Percentiles rank a stretch among this genome's conserved stretches.
These are phyloP conservation scores for Cercophora samala DNA, from an alignment of 495 filamentous ascomycete species.

Conservation along the genomic window DNA sequence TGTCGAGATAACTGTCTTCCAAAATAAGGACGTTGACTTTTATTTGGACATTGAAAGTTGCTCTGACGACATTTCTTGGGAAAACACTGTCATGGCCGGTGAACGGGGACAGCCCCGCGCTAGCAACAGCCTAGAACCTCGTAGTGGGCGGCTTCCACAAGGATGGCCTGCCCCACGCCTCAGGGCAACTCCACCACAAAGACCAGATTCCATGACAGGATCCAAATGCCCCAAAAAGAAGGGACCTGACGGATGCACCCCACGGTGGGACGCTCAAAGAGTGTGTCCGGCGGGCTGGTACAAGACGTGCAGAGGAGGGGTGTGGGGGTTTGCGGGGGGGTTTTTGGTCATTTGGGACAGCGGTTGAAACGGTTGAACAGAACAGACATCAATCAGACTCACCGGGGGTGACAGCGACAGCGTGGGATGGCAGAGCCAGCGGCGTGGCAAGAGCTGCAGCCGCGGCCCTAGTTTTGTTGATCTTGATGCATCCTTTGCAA, in stretches of 20 bases:
- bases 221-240: slow-evolving; percentile 7
- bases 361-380: slow-evolving; percentile 12
- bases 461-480: slow-evolving; percentile 26
- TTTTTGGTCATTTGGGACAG: slow-evolving; percentile 10
- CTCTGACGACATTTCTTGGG: slow-evolving; percentile 21
- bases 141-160: slow-evolving; percentile 7
- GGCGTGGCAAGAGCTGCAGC: slow-evolving; percentile 10
- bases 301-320: background rate
- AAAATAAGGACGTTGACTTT: background rate
- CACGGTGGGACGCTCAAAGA: slow-evolving; percentile 16
- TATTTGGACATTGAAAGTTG: background rate
- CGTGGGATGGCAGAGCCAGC: slow-evolving; percentile 4
- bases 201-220: slow-evolving; percentile 8
- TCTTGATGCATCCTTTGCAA: slow-evolving; percentile 35
- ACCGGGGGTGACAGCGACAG: slow-evolving; percentile 20
- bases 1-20: background rate
- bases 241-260: slow-evolving; percentile 20
- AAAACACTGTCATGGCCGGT: slow-evolving; percentile 1
- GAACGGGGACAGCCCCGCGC: slow-evolving; percentile 16
- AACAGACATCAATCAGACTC: slow-evolving; percentile 19
- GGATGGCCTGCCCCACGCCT: slow-evolving; percentile 19
- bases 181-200: slow-evolving; percentile 13
- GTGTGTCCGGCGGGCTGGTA: background rate
- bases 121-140: slow-evolving; percentile 14
- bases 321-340: slow-evolving; percentile 16